Evolutionary conservation across 371 early-diverging fungal genomes (phyloP).

Genomic region (Lichtheimia ramosa): DNA sequence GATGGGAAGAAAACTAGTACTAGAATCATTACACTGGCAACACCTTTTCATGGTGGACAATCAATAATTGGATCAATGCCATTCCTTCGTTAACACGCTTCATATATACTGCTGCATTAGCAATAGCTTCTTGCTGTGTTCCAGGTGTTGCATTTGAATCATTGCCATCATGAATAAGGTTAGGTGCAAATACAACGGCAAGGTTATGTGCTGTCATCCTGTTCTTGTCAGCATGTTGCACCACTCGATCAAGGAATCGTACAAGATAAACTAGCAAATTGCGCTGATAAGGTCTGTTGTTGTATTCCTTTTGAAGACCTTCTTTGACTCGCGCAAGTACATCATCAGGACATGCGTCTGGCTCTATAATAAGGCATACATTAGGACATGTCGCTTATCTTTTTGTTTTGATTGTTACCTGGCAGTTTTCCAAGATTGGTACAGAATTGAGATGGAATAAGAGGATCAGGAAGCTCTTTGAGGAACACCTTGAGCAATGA

Average conservation of each 20-base stretch:
- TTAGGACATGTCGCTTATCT: neutral
- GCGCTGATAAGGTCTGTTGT: conserved; percentile 19
- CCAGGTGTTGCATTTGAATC: neutral
- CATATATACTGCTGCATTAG: conserved; percentile 19
- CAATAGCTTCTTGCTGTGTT: conserved; percentile 18
- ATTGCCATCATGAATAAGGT: conserved; percentile 67
- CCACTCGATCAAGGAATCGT: conserved; percentile 64
- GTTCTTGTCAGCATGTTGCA: conserved; percentile 58
- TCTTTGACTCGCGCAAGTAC: conserved; percentile 18
- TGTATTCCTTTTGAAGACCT: conserved; percentile 19
- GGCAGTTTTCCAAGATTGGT: conserved; percentile 31
- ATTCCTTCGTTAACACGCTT: conserved; percentile 23
- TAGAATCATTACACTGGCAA: neutral
- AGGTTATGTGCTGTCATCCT: conserved; percentile 85
- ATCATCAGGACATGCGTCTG: conserved; percentile 16
- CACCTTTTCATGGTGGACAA: conserved; percentile 3
- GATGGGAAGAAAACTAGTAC: no score
- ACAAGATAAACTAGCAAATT: conserved; percentile 63
- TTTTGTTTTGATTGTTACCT: conserved; percentile 23
- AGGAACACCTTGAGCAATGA: conserved; percentile 85
- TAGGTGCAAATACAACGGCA: conserved; percentile 87
- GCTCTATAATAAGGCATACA: conserved; percentile 1
- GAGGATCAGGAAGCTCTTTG: conserved; percentile 77
- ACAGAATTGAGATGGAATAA: conserved; percentile 59
- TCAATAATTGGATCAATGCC: conserved; percentile 14